Evolutionary conservation across 768 basidiomycete genomes (phyloP), one percentile per base, ranked within the genome.

Genomic region (Exsudoporus frostii): DNA sequence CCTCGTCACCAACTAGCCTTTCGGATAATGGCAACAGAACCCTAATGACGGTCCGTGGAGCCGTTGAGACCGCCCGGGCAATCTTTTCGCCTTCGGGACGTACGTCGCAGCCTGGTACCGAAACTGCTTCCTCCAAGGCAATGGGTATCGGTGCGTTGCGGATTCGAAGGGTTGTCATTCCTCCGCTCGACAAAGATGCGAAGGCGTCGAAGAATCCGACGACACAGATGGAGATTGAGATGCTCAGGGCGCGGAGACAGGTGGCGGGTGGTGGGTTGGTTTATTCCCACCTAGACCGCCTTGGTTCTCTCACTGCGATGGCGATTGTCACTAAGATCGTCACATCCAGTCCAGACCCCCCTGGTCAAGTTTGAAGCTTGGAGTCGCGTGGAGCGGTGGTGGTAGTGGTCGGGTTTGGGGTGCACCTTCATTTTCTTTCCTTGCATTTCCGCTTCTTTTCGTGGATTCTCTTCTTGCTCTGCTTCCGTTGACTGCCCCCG

Each of bases 141-240:
- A 13, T 7, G 7, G 34, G 39, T 1, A 44, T 32, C 5, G 20
- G 41, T 8, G 33, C 20, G 15, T 45, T 45, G 1, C 52, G 24
- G 17, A 36, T 56, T 17, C 52, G 46, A 1, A 55, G 38, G 22
- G 0, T 54, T 19, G 55, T 55, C 22, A 17, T 45, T 3, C 50
- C 63, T 1, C n/a, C 48, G 17, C 60, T 57, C 10, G 51, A 50
- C 19, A 30, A 44, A 22, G 32, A 38, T 1, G n/a, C 13, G 13
- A 50, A 52, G 20, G 40, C 11, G 4, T 48, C 48, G 17, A 54
- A 7, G 30, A 49, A 56, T 32, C 25, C 41, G 4, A 17, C n/a
- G 20, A 54, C 51, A 4, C 53, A 49, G 25, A 55, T 49, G 1
- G 58, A 55, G 43, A 51, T 63, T 14, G 46, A 58, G 42, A 37